These are phyloP conservation scores for Tricharina praecox DNA, from an alignment of 495 filamentous ascomycete species.

Conservation along the genomic window DNA sequence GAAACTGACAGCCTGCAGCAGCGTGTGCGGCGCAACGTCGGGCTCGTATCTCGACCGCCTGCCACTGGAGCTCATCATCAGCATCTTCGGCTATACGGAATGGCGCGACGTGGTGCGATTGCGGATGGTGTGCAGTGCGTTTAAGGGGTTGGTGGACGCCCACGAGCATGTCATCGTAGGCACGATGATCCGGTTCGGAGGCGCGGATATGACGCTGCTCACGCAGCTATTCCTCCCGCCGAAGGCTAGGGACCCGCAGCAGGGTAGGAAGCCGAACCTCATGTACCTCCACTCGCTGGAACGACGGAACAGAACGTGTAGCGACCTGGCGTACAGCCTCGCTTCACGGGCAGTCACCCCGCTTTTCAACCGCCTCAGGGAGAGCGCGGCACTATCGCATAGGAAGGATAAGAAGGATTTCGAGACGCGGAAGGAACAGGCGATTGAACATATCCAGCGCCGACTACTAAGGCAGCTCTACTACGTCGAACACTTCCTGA, in stretches of 20 bases:
- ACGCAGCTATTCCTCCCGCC: conserved; percentile 25
- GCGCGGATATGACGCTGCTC: conserved; percentile 18
- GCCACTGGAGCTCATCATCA: conserved; percentile 25
- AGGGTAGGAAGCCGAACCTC: conserved; percentile 12
- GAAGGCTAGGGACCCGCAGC: conserved; percentile 5
- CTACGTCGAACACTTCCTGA: conserved; percentile 24
- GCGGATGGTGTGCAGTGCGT: conserved; percentile 24
- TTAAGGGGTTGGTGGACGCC: conserved; percentile 22
- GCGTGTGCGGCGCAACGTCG: conserved; percentile 11
- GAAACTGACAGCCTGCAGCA: too few species aligned
- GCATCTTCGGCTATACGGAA: conserved; percentile 20
- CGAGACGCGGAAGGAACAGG: conserved; percentile 16
- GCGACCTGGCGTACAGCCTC: conserved; percentile 21
- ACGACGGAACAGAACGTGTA: conserved; percentile 22
- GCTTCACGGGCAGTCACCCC: conserved; percentile 22
- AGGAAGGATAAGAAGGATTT: conserved; percentile 12
- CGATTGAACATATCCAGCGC: conserved; percentile 19
- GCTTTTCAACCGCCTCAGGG: conserved; percentile 9
- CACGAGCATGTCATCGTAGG: conserved; percentile 21
- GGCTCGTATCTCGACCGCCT: conserved; percentile 25
- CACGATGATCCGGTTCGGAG: neutral
- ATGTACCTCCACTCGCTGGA: conserved; percentile 22
- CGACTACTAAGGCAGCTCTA: conserved; percentile 22
- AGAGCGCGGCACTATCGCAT: neutral
- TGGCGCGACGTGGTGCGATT: conserved; percentile 17